These are phyloP conservation scores for Clavispora carvajalis DNA, from an alignment of 805 yeast genomes.

Conservation along the genomic window DNA sequence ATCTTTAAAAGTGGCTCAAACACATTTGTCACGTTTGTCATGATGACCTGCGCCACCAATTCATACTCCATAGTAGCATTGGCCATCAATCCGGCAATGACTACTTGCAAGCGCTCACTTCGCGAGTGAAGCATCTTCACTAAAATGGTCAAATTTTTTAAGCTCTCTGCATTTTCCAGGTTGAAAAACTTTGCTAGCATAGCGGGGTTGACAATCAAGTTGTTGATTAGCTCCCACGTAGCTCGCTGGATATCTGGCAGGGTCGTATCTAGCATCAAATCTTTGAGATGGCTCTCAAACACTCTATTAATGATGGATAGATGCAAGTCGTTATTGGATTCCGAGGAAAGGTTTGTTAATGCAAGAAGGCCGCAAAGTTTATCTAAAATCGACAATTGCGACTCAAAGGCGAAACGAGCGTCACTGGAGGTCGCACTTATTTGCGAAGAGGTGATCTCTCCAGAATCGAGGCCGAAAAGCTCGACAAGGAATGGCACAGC, in stretches of 20 bases:
- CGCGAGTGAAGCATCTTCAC: slow-evolving; percentile 30
- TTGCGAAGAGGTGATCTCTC: not conserved
- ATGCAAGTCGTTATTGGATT: slow-evolving; percentile 32
- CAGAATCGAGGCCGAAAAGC: slow-evolving; percentile 29
- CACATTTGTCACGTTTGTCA: slow-evolving; percentile 11
- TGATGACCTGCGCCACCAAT: slow-evolving; percentile 26
- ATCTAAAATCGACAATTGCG: slow-evolving; percentile 33
- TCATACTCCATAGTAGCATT: slow-evolving; percentile 37
- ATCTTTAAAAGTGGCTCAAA: slow-evolving; percentile 15
- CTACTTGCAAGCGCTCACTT: slow-evolving; percentile 21
- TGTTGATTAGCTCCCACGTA: slow-evolving; percentile 58
- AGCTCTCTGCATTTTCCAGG: slow-evolving; percentile 35
- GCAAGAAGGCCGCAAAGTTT: slow-evolving; percentile 57
- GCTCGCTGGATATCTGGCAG: slow-evolving; percentile 47
- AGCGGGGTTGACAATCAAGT: slow-evolving; percentile 42
- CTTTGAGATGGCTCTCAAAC: slow-evolving; percentile 42
- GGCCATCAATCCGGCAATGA: slow-evolving; percentile 34
- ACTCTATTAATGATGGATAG: slow-evolving; percentile 40
- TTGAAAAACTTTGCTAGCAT: slow-evolving; percentile 57
- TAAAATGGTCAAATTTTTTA: slow-evolving; percentile 24
- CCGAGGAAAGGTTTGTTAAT: slow-evolving; percentile 60
- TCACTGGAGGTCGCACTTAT: not conserved
- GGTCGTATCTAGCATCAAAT: slow-evolving; percentile 35
- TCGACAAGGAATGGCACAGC: slow-evolving; percentile 47
- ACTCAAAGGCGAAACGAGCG: slow-evolving; percentile 7